Base-by-base conservation (phyloP, 495 filamentous ascomycete species). In the Penicillium diatomitis region DNA sequence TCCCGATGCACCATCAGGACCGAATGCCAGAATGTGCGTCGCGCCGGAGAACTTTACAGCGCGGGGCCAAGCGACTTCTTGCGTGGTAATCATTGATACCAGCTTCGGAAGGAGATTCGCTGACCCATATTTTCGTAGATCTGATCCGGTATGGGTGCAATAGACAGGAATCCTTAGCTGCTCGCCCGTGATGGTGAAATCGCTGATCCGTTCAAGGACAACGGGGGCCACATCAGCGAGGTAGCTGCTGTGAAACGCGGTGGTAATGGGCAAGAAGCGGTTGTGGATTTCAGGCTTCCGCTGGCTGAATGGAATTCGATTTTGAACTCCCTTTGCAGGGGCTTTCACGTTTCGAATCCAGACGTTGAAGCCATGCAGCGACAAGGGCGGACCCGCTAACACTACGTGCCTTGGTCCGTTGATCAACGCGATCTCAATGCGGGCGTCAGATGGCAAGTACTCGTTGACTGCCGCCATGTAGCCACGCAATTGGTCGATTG, bases 381-480 rank as follows among this genome's bases (percentile, higher is more conserved):
- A 96, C 48, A 91, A 85, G 0, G 92, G 94, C 30, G 92, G 92
- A 38, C 92, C 92, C 34, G 92, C 94, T 5, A 98, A 89, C 51
- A 97, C 92, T 64, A 95, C 82, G 60, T 96, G 97, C 31, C 91
- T 83, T 31, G 90, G 87, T 62, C 91, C 96, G 73, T 98, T 98
- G 59, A 95, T 79, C 38, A 98, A 77, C 2, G 92, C 96, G 56
- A 98, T 92, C 52, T 82, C 82, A 54, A 98, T 95, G 60, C 96
- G 92, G 34, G 88, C 82, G 52, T 95, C 90, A 53, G 83, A 70
- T 0, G 94, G 92, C 32, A 98, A 78, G 69, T 97, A 90, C 60
- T 92, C 81, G 64, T 98, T 98, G 41, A 94, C 97, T 10, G 84
- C 84, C 66, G 96, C 82, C 53, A 98, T 88, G 66, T 96, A 91